These are phyloP conservation scores for Talaromyces sp. DNA, from an alignment of 2,329 filamentous ascomycete genomes.

Conservation along the genomic window DNA sequence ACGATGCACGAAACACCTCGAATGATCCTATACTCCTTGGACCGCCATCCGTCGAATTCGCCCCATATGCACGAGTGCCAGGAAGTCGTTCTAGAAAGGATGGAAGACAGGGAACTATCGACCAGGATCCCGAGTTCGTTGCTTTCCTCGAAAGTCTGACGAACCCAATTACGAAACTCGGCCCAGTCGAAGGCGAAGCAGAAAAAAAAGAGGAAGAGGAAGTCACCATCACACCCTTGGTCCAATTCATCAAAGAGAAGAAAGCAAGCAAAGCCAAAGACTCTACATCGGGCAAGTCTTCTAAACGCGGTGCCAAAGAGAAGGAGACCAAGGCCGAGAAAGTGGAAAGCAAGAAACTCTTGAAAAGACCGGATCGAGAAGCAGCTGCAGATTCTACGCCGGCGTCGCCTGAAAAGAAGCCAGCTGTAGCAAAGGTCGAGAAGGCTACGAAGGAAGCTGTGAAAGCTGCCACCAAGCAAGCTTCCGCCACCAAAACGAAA, in stretches of 20 bases:
- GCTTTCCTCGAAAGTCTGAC: slow-evolving; percentile 85
- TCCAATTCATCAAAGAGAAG: slow-evolving; percentile 88
- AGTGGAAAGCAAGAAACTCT: slow-evolving; percentile 43
- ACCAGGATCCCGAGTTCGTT: slow-evolving; percentile 95
- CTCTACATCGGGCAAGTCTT: slow-evolving; percentile 40
- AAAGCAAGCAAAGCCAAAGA: slow-evolving; percentile 78
- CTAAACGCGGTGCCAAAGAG: slow-evolving; percentile 42
- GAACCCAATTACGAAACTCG: slow-evolving; percentile 63
- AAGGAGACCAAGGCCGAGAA: slow-evolving; percentile 44
- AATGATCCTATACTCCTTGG: slow-evolving; percentile 71
- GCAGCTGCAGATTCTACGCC: slow-evolving; percentile 27
- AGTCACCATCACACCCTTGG: slow-evolving; percentile 78
- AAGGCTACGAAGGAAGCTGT: slow-evolving; percentile 63
- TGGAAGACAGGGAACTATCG: slow-evolving; percentile 87
- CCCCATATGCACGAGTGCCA: slow-evolving; percentile 80
- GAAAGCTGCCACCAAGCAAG: slow-evolving; percentile 54
- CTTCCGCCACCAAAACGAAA: slow-evolving; percentile 28
- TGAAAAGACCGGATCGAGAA: slow-evolving; percentile 42
- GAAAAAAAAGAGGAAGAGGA: slow-evolving; percentile 59
- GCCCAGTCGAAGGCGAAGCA: slow-evolving; percentile 51
- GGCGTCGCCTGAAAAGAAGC: slow-evolving; percentile 34
- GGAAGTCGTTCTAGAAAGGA: slow-evolving; percentile 73
- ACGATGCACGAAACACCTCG: slow-evolving; percentile 76
- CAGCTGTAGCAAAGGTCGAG: slow-evolving; percentile 41
- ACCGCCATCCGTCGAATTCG: slow-evolving; percentile 76